Evolutionary conservation across 1,284 basidiomycete genomes (phyloP), one percentile per base, ranked within the genome.

Genomic region (Puccinia hordei): DNA sequence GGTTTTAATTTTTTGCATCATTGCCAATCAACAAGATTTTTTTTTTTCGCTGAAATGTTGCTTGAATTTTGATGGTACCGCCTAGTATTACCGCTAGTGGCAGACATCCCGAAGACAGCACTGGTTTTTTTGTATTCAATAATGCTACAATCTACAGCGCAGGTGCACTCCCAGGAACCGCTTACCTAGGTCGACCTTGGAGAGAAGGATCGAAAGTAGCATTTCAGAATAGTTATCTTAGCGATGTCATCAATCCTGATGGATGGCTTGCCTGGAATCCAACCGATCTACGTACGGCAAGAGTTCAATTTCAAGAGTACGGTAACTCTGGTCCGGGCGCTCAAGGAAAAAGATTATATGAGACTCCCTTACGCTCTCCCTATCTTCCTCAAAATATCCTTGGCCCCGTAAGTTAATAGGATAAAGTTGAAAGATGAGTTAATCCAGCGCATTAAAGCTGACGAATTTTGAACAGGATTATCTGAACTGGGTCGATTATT

Each of bases 151-250:
- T 79, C 27, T 59, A 41, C 33, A 44, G 63, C 19, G 66, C 41
- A 3, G 76, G 76, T 27, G 76, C 76, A 15, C 63, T 59, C 24
- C 27, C 65, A 5, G 33, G 41, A 6, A 44, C 66, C 24, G 66
- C 76, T 12, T 79, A 71, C 57, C 38, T 79, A 1, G 76, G 76
- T 46, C 63, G 76, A 59, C 76, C 76, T 12, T 79, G 76, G 76
- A 57, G 66, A 59, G 24, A 5, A 19, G 65, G 63, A 13, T 66
- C 76, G 2, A 55, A 38, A 24, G 76, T 79, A 51, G 53, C n/a
- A 1, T 79, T 46, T 19, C 76, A 79, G 38, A 30, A 46, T 19
- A 57, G 65, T 24, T 24, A 61, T 24, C 49, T 79, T 9, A 69
- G 49, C 22, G 66, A 79, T 51, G 76, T 79, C 13, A 51, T 79